A percentile compares a stretch with the other conserved stretches of the same genome.
phyloP scores from a whole-genome alignment of 306 rosid genomes.

The Fagus crenata region DNA sequence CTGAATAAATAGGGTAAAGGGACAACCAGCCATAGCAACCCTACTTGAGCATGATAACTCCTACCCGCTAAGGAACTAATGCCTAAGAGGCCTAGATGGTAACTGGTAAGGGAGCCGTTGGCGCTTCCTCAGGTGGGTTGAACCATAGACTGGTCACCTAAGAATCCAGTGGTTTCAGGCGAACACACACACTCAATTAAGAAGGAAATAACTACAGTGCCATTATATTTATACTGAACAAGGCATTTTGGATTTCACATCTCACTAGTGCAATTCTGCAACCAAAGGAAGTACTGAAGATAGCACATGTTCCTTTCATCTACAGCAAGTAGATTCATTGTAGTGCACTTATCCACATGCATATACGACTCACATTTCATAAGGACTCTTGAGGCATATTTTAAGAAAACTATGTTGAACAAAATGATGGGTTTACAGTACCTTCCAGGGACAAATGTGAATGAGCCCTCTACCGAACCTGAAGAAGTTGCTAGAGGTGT shows the following conservation, averaged over 20 bases:
- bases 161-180: too few species aligned
- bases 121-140: too few species aligned
- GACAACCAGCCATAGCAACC: too few species aligned
- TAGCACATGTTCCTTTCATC: neutral
- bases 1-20: too few species aligned
- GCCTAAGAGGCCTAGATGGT: too few species aligned
- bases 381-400: neutral
- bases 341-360: neutral
- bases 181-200: too few species aligned
- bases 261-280: neutral
- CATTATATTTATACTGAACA: neutral
- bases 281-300: neutral
- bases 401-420: neutral
- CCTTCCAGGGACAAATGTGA: slow-evolving; percentile 96
- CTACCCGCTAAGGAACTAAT: too few species aligned
- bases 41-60: too few species aligned
- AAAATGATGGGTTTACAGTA: slow-evolving; percentile 28
- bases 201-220: neutral
- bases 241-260: neutral
- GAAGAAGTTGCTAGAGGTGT: slow-evolving; percentile 44
- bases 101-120: too few species aligned
- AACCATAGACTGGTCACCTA: too few species aligned
- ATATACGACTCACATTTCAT: neutral
- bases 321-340: neutral
- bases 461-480: slow-evolving; percentile 88